Base-by-base conservation (phyloP, 768 basidiomycete genomes). In the Mycena polygramma region DNA sequence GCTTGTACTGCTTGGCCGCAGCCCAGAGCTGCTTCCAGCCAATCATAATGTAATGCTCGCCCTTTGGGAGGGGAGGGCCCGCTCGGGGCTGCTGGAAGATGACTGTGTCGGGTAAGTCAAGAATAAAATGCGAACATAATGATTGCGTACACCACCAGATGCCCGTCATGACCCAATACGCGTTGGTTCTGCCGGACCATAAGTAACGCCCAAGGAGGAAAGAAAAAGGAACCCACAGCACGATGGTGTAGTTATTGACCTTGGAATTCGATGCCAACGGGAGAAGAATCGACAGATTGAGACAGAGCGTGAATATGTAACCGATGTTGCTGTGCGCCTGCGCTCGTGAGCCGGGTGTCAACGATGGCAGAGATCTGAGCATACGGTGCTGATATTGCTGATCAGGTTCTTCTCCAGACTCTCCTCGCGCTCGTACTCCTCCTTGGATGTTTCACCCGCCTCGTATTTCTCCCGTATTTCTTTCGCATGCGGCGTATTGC, bases 11-110 rank as follows among this genome's bases (percentile, higher is more conserved):
- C 75, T 90, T 91, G 68, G 87, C 76, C 0, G 93, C 92, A 17
- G 85, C 82, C 90, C 93, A 95, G 59, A 96, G 93, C 91, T 95
- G 94, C 76, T 93, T 94, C 92, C 92, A 95, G 51, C 95, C 95
- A 53, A 96, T 88, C 0, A 93, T 94, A 35, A 95, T 69, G 75
- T 95, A 96, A 68, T 79, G 86, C 72, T 94, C 90, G 57, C 91
- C 91, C 72, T 90, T 91, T 0, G 95, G 95, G 24, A 96, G 82
- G 15, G 89, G 81, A 61, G 94, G 93, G 0, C 95, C 95, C 4
- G 92, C 91, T 11, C 95, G 89, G n/a, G 91, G 92, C 75, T 93
- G 88, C 77, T 96, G 95, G 78, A 89, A 95, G 58, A 95, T 87
- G 73, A 96, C 94, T 94, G 61, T 22, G 14, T 57, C 30, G 14